Percentiles rank a stretch among this genome's conserved stretches.
Conservation (phyloP, 768 basidiomycete species). For the Termitomyces sp. region DNA sequence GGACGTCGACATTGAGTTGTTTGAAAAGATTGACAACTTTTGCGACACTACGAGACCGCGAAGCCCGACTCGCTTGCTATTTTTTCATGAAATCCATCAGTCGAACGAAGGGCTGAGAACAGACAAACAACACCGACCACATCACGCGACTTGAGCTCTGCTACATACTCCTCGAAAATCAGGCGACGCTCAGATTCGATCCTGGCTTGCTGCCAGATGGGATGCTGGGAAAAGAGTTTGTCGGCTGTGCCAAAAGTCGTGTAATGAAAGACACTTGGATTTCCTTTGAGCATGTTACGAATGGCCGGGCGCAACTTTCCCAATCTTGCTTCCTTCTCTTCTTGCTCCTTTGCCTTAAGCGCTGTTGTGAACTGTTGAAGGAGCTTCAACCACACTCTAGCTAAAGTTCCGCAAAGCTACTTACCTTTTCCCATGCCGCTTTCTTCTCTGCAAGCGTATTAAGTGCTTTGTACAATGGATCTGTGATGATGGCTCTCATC, state of each 20-base stretch:
- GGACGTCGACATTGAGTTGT: constrained; percentile 81
- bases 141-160: constrained; percentile 83
- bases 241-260: constrained; percentile 89
- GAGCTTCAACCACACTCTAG: constrained; percentile 4
- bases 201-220: constrained; percentile 86
- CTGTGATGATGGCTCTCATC: constrained; percentile 97
- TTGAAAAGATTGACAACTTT: constrained; percentile 86
- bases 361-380: constrained; percentile 64
- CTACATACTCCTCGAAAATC: constrained; percentile 90
- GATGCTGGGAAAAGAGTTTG: constrained; percentile 78
- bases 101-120: neutral
- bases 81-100: neutral
- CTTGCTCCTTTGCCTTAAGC: constrained; percentile 76
- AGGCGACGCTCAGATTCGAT: constrained; percentile 81
- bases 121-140: constrained; percentile 50
- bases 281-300: constrained; percentile 81
- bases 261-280: constrained; percentile 87
- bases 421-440: constrained; percentile 86
- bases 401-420: constrained; percentile 14
- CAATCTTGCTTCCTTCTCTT: constrained; percentile 79
- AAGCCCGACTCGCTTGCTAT: constrained; percentile 75
- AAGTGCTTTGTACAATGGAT: constrained; percentile 93
- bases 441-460: constrained; percentile 95
- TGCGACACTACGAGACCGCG: constrained; percentile 72
- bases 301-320: constrained; percentile 83